phyloP scores from a whole-genome alignment of 2,329 filamentous ascomycete genomes.

The Xylariaceae sp. region DNA sequence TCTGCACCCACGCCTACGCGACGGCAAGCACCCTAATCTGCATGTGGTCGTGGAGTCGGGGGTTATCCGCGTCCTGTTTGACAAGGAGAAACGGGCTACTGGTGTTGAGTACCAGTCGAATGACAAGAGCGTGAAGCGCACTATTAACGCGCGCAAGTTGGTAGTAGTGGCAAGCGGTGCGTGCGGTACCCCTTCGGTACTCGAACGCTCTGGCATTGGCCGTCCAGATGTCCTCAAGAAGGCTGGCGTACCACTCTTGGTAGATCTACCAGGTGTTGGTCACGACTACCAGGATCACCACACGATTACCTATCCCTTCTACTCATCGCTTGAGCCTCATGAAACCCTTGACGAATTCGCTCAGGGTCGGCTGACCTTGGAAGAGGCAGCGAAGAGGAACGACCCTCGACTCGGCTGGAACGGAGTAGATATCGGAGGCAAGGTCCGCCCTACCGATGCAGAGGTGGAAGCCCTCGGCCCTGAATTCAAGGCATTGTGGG shows the following conservation, averaged over 20 bases:
- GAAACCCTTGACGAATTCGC: constrained; percentile 22
- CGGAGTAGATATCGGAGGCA: constrained; percentile 20
- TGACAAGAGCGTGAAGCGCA: constrained; percentile 26
- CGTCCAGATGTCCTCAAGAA: constrained; percentile 40
- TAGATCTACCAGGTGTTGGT: constrained; percentile 45
- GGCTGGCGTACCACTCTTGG: constrained; percentile 35
- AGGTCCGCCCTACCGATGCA: constrained; percentile 23
- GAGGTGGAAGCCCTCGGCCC: constrained; percentile 25
- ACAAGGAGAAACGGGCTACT: constrained; percentile 45
- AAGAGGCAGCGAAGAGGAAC: constrained; percentile 19
- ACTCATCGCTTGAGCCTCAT: constrained; percentile 14
- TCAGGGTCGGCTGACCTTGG: constrained; percentile 6
- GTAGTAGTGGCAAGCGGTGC: constrained; percentile 49
- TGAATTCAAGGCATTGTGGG: constrained; percentile 25
- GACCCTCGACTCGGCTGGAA: constrained; percentile 26
- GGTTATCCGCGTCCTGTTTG: constrained; percentile 48
- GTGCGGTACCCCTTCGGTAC: constrained; percentile 49
- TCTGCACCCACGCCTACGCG: constrained; percentile 28
- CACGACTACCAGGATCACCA: constrained; percentile 49
- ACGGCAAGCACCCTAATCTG: constrained; percentile 31
- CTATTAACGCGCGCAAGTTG: constrained; percentile 49
- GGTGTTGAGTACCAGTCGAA: constrained; percentile 55
- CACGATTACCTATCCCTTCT: constrained; percentile 46
- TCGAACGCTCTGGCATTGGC: constrained; percentile 62
- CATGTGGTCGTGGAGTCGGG: constrained; percentile 32